These are phyloP conservation scores for Trichoderma simmonsii DNA, from an alignment of 2,329 filamentous ascomycete genomes.

Conservation along the genomic window DNA sequence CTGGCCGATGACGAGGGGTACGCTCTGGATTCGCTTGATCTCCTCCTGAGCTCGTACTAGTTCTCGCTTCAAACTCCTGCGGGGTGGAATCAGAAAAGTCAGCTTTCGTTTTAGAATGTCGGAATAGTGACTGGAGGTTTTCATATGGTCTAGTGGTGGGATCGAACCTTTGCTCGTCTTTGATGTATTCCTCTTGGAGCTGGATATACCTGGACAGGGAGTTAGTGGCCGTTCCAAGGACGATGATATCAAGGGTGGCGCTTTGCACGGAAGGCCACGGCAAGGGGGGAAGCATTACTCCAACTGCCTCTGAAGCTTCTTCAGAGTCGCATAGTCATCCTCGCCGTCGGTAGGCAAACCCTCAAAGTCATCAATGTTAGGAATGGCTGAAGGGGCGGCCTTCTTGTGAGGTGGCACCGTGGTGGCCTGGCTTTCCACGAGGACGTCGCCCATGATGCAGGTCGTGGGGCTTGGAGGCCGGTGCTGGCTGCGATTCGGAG, in stretches of 20 bases:
- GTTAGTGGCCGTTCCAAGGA: constrained; percentile 25
- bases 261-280: background rate
- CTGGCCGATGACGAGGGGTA: constrained; percentile 95
- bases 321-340: constrained; percentile 92
- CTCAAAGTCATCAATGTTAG: constrained; percentile 86
- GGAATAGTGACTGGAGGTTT: background rate
- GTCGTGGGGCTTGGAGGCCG: constrained; percentile 41
- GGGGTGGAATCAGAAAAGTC: constrained; percentile 23
- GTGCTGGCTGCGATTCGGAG: background rate
- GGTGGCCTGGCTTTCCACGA: constrained; percentile 77
- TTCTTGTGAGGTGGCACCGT: constrained; percentile 76
- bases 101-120: background rate
- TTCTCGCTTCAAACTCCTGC: constrained; percentile 90
- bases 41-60: constrained; percentile 96
- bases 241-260: background rate
- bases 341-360: constrained; percentile 75
- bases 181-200: constrained; percentile 99
- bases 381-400: constrained; percentile 73
- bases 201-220: constrained; percentile 70
- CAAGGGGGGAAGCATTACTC: constrained; percentile 56
- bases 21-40: constrained; percentile 99
- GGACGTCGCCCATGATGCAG: constrained; percentile 68
- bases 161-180: constrained; percentile 89
- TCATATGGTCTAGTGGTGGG: background rate
- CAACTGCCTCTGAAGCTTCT: constrained; percentile 93